Conservation (phyloP, 176 grass and related monocot genomes). For the Urochloa ruziziensis region DNA sequence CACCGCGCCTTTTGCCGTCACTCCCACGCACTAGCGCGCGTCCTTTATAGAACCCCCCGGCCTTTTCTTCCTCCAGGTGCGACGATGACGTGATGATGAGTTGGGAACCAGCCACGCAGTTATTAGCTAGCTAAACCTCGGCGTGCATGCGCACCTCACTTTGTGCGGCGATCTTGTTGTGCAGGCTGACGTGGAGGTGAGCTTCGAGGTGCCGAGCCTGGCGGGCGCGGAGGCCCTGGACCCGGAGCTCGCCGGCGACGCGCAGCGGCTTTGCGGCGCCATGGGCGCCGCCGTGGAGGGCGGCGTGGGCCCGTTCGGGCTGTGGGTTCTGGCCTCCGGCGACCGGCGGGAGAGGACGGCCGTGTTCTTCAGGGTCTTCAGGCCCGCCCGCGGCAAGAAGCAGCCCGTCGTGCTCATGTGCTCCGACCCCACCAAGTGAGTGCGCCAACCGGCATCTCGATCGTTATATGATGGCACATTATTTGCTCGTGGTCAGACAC, state of each 20-base stretch:
- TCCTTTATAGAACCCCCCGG: no score
- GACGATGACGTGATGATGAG: not conserved
- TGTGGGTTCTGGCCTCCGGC: conserved; percentile 61
- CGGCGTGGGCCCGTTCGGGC: conserved; percentile 74
- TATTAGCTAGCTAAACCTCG: not conserved
- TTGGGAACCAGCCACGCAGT: no score
- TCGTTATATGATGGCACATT: not conserved
- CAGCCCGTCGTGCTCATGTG: conserved; percentile 75
- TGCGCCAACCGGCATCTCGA: not conserved
- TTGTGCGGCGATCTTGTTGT: no score
- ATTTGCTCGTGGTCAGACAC: not conserved
- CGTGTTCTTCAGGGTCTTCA: conserved; percentile 72
- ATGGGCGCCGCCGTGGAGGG: conserved; percentile 46
- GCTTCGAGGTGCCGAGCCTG: no score
- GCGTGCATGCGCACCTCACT: no score
- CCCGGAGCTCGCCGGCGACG: conserved; percentile 40
- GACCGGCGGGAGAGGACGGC: conserved; percentile 55
- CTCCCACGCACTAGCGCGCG: not conserved
- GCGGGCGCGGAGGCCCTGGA: conserved; percentile 60
- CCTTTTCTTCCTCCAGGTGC: not conserved
- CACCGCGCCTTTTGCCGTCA: not conserved
- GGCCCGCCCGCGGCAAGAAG: not conserved
- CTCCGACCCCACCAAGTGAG: no score
- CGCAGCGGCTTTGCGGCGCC: conserved; percentile 47
- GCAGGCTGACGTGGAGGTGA: conserved; percentile 70